phyloP scores from a whole-genome alignment of 495 filamentous ascomycete genomes.

The Hypoxylon cercidicola region DNA sequence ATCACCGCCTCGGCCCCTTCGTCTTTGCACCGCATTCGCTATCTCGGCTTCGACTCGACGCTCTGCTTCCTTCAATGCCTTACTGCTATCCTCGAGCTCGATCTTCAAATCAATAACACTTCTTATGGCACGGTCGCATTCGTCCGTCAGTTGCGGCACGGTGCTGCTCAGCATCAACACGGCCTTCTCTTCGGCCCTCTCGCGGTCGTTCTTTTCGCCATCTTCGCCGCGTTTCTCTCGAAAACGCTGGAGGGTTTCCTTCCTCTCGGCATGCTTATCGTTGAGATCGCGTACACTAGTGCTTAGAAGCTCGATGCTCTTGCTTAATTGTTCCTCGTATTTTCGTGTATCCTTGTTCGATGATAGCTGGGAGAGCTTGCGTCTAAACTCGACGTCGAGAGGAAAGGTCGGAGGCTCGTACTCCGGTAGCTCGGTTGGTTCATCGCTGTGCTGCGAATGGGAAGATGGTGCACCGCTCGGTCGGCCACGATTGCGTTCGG shows the following conservation, averaged over 20 bases:
- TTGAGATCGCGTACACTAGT: conserved; percentile 63
- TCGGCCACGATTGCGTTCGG: conserved; percentile 25
- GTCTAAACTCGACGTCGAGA: conserved; percentile 49
- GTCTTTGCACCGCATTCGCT: conserved; percentile 56
- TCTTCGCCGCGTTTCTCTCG: conserved; percentile 47
- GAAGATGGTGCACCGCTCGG: conserved; percentile 25
- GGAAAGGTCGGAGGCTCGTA: conserved; percentile 69
- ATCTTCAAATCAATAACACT: conserved; percentile 57
- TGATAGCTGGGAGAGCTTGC: conserved; percentile 47
- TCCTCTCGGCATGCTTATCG: conserved; percentile 59
- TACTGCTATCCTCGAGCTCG: conserved; percentile 58
- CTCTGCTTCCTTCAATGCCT: conserved; percentile 52
- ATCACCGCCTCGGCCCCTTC: conserved; percentile 40
- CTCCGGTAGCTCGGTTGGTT: conserved; percentile 57
- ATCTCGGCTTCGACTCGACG: conserved; percentile 60
- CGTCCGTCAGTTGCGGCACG: conserved; percentile 50
- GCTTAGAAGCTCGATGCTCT: conserved; percentile 49
- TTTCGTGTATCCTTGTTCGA: conserved; percentile 44
- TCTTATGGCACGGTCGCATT: conserved; percentile 56
- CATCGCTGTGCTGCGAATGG: conserved; percentile 14
- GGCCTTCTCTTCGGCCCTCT: conserved; percentile 52
- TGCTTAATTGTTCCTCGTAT: conserved; percentile 52
- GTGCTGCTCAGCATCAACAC: conserved; percentile 49
- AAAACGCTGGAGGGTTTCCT: conserved; percentile 54
- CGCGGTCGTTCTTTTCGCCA: conserved; percentile 51